Evolutionary conservation across 371 early-diverging fungal genomes (phyloP), one percentile per base, ranked within the genome.

Genomic region (Mortierella sp.): DNA sequence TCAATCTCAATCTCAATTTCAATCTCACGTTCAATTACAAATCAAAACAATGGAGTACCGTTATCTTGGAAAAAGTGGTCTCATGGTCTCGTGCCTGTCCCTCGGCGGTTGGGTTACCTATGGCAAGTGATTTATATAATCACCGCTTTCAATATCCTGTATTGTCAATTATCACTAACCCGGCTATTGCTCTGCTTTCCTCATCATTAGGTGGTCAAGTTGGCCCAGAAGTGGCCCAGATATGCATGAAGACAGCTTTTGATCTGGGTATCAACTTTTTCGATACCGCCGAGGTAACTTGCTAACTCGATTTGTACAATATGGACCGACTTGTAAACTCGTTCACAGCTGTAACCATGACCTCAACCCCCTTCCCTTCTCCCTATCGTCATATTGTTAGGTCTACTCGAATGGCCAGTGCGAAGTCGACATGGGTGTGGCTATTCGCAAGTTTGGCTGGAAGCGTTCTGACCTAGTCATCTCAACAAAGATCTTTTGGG

Each of bases 401-500:
- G 75, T 78, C 55, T 79, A 71, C 70, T 62, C 75, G 77, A 89
- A 87, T 24, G 95, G 95, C n/a, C 90, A 93, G 80, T 91, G 88
- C 43, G 96, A 96, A 76, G 87, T 89, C 40, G 93, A 92, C 72
- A 89, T 96, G 83, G 96, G 96, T 2, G 74, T 88, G 16, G 96
- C 94, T 12, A 89, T 96, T 75, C 88, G 92, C 71, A 84, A 90
- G 72, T 86, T 87, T 65, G 92, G 91, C 0, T 88, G 93, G 86
- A 84, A 87, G 75, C 89, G 96, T 30, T 91, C 91, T 0, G 92
- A 93, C 59, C 90, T 93, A 64, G 94, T 95, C 20, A 88, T 96
- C 43, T 90, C 93, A 10, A 96, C 96, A 71, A 96, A 96, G 80
- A 85, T 96, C 32, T 95, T 94, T 78, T 95, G 94, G 94, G 94